A percentile compares a stretch with the other conserved stretches of the same genome.
Evolutionary conservation across 306 rosid genomes (phyloP).

Genomic region (Malus fusca): DNA sequence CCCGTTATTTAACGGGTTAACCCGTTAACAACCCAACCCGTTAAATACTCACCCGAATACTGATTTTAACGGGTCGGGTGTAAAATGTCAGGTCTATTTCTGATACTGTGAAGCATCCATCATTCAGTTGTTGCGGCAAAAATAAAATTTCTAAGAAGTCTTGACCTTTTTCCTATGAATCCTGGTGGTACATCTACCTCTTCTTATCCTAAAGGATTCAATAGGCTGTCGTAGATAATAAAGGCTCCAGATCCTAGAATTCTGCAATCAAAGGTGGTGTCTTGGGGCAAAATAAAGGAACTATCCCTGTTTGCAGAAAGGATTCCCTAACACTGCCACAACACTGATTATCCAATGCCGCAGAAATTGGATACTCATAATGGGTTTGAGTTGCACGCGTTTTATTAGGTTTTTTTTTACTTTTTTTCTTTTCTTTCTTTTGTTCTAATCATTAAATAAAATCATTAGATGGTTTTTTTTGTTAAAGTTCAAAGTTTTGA

Average conservation of each 20-base stretch:
- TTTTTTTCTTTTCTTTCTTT: too few species aligned
- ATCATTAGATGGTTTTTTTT: too few species aligned
- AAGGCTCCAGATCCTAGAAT: slow-evolving; percentile 25
- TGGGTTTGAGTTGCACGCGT: background rate
- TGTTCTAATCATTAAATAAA: too few species aligned
- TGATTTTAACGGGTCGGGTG: too few species aligned
- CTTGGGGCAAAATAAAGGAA: slow-evolving; percentile 11
- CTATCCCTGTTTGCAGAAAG: slow-evolving; percentile 25
- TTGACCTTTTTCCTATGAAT: slow-evolving; percentile 40
- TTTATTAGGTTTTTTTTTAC: too few species aligned
- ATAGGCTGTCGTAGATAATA: slow-evolving; percentile 24
- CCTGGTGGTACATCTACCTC: slow-evolving; percentile 48
- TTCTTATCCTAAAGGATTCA: slow-evolving; percentile 36
- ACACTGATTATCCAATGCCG: background rate
- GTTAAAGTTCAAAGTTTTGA: too few species aligned
- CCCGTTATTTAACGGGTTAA: too few species aligned
- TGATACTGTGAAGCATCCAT: slow-evolving; percentile 31
- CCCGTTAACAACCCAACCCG: too few species aligned
- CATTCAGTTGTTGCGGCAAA: slow-evolving; percentile 36
- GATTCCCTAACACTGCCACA: slow-evolving; percentile 17
- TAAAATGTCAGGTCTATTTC: background rate
- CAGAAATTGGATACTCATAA: slow-evolving; percentile 25
- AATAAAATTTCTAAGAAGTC: slow-evolving; percentile 44
- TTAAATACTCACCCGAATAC: too few species aligned
- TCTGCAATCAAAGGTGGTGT: slow-evolving; percentile 14